Base-by-base conservation (phyloP, 1,284 basidiomycete genomes). In the Porodaedalea pini region DNA sequence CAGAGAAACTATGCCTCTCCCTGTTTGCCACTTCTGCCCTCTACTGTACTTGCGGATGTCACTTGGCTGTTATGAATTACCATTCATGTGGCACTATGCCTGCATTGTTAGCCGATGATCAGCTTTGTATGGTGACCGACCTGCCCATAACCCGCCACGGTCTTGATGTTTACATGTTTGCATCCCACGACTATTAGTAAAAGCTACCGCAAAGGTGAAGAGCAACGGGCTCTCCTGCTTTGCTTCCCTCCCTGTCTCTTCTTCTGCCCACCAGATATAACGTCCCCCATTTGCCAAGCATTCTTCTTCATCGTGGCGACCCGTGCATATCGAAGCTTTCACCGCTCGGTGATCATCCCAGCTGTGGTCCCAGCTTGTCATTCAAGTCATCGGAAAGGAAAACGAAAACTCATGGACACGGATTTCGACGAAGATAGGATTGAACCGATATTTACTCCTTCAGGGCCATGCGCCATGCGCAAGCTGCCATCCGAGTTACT, bases 401-500 rank as follows among this genome's bases (percentile, higher is more conserved):
- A 52, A 37, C 48, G 56, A 36, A 57, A 57, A 44, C 56, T 57
- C 27, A 57, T 57, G 56, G 56, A 57, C 15, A 57, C 49, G 13
- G 56, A 57, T 31, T 52, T 52, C 25, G 17, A 19, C 19, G 49
- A 45, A 51, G 40, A 43, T n/a, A 56, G 47, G 55, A 8, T 34
- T 29, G 32, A 45, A 47, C 49, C 10, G 10, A 19, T 8, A 10
- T 11, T 25, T 39, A 25, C 51, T 48, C 39, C 55, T 44, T 43
- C 45, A 15, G 32, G 39, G 1, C 15, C 49, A 34, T 50, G 57
- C 31, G 31, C 43, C 32, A 40, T 60, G 36, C 47, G 44, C 37
- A 56, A 53, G 45, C 50, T 61, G 19, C 59, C 59, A 25, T 45
- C 32, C 13, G 59, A 61, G 31, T 36, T 61, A 10, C 31, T 61